Evolutionary conservation across 1,284 basidiomycete species (phyloP), one percentile per base, ranked within the genome.

Genomic region (Exobasidium cylindrosporum): DNA sequence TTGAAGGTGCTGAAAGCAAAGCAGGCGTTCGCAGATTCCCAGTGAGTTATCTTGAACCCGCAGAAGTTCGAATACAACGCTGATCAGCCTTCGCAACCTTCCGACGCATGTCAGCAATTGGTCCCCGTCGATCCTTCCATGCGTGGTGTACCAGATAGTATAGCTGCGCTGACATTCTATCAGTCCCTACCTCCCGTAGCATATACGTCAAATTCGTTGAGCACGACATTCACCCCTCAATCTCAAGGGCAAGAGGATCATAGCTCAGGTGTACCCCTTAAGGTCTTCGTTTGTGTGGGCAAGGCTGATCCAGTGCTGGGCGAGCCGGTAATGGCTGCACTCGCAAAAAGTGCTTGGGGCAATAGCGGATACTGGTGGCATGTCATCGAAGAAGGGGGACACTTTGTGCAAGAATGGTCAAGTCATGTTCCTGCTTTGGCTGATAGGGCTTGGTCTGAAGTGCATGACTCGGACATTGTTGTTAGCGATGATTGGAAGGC

Each of bases 391-490:
- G 58, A 60, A 23, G 58, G 44, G 11, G 58, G 58, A 31, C 58
- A 60, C 49, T 60, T 60, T 35, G 58, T 60, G 1, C 58, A 60
- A 35, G 58, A 60, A 28, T 50, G 47, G 47, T 7, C 24, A 7
- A 21, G 10, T 14, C 47, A 50, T 50, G 47, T 50, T 50, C 47
- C 47, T 21, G 7, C 24, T 23, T 21, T 50, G 24, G 47, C 47
- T 21, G 47, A 50, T 31, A 7, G 21, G 47, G 47, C 47, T 10
- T 50, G 47, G 47, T 50, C 47, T 7, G 21, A 31, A 7, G 21
- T 10, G 21, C 21, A 7, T 10, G 10, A 7, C 17, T 40, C 35
- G 10, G 17, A 40, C 35, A 40, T 17, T 10, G 35, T 40, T 10
- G 35, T 40, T 17, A 7, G 17, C 35, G 35, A 40, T 40, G 10